Conservation (phyloP, 2,329 filamentous ascomycete genomes). For the Thelonectria rubi region DNA sequence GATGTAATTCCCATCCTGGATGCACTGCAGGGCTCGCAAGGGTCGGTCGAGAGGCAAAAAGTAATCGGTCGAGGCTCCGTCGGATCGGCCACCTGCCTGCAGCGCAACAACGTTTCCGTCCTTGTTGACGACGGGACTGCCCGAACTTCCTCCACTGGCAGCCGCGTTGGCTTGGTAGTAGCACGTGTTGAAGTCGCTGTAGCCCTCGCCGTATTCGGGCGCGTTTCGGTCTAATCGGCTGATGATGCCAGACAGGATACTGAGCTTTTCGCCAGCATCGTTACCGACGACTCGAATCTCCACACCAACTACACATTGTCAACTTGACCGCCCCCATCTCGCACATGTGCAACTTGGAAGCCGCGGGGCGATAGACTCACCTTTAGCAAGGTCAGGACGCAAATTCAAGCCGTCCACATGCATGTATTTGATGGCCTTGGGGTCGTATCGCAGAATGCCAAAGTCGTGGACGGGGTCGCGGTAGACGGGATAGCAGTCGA, state of each 20-base stretch:
- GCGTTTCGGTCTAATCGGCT: slow-evolving; percentile 95
- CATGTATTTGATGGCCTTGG: slow-evolving; percentile 97
- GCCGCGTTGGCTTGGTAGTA: slow-evolving; percentile 99
- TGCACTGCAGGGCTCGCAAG: slow-evolving; percentile 83
- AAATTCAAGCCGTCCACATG: slow-evolving; percentile 81
- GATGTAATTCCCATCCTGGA: slow-evolving; percentile 78
- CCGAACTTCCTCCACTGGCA: slow-evolving; percentile 96
- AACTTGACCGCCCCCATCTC: slow-evolving; percentile 20
- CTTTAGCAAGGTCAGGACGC: slow-evolving; percentile 83
- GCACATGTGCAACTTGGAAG: neutral
- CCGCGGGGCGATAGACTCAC: slow-evolving; percentile 47
- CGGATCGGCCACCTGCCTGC: slow-evolving; percentile 91
- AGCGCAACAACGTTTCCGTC: slow-evolving; percentile 91
- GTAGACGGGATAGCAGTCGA: slow-evolving; percentile 95
- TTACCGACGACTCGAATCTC: slow-evolving; percentile 98
- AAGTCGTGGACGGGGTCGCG: slow-evolving; percentile 99
- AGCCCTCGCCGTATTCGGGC: slow-evolving; percentile 96
- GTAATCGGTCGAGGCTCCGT: slow-evolving; percentile 97
- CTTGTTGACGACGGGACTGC: slow-evolving; percentile 95
- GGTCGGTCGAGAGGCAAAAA: slow-evolving; percentile 95
- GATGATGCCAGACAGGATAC: slow-evolving; percentile 96
- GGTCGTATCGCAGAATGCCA: slow-evolving; percentile 95
- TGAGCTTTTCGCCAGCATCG: slow-evolving; percentile 97
- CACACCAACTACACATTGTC: slow-evolving; percentile 71
- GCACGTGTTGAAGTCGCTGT: slow-evolving; percentile 94